Evolutionary conservation across 331 rosid species (phyloP), one percentile per base, ranked within the genome.

Genomic region (Spiraea crenata): DNA sequence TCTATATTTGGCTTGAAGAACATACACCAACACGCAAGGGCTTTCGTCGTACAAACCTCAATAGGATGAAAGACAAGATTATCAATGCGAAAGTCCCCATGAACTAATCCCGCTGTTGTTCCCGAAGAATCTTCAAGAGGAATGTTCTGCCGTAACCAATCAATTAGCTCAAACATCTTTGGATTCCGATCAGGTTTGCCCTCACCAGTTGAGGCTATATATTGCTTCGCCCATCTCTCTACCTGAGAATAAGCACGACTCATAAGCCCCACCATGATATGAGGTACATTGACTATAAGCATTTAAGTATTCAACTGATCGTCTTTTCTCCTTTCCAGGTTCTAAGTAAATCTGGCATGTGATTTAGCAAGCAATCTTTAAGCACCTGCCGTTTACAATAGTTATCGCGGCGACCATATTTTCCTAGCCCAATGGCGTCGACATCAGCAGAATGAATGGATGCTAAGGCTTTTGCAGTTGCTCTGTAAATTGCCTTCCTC

Each of bases 41-140:
- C 34, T 20, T 47, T n/a, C 17, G 76, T 65, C 70, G 77, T 65
- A 71, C 69, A 84, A 74, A 93, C 99, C 97, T 91, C 95, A 67
- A 72, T 73, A 63, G 96, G 95, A 80, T 93, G 97, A 78, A 91
- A 93, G 67, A 93, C 90, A 47, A 93, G 91, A 76, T 93, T 91
- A 80, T 91, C 99, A 41, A 93, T 65, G 72, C 97, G 96, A 81
- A 91, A 93, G 81, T 91, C 99, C 79, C 99, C 99, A 85, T 93
- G 97, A 76, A 93, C 99, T 59, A 93, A 67, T 64, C 99, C 99
- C 2, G 85, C 84, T 34, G 85, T 71, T 70, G 75, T 81, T 66
- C 86, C 92, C 15, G 92, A 86, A 56, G 93, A 83, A 83, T 91
- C 99, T 85, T 89, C 96, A 35, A 79, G 71, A 66, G 99, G 96